These are phyloP conservation scores for Rhinocladiella similis DNA, from an alignment of 2,329 filamentous ascomycete species.

Conservation along the genomic window DNA sequence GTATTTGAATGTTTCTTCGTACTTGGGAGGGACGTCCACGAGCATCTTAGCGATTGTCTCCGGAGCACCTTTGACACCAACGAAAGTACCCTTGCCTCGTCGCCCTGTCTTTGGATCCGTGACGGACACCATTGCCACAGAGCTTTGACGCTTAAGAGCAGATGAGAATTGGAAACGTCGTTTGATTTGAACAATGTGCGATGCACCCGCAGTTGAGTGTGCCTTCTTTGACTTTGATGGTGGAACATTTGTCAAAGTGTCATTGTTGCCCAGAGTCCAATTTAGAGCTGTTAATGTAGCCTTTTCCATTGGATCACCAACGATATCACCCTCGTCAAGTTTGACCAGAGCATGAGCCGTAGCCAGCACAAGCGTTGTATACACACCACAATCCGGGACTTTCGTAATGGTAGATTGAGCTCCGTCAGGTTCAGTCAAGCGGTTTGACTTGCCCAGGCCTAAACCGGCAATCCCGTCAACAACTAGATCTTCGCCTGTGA, in stretches of 20 bases:
- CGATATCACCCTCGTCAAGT: conserved; percentile 93
- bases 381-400: conserved; percentile 68
- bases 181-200: conserved; percentile 87
- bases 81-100: conserved; percentile 82
- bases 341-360: conserved; percentile 95
- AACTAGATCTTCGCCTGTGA: conserved; percentile 94
- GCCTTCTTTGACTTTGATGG: conserved; percentile 46
- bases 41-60: conserved; percentile 97
- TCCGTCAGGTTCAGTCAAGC: conserved; percentile 72
- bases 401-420: conserved; percentile 77
- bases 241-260: conserved; percentile 72
- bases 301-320: conserved; percentile 99
- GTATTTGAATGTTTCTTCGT: conserved; percentile 98
- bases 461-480: conserved; percentile 96
- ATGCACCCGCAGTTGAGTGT: conserved; percentile 47
- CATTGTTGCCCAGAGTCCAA: conserved; percentile 89
- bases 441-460: conserved; percentile 67
- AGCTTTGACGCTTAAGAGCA: conserved; percentile 91
- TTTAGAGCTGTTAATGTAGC: conserved; percentile 86
- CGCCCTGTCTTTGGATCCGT: conserved; percentile 71
- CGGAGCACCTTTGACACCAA: conserved; percentile 92
- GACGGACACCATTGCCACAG: conserved; percentile 78
- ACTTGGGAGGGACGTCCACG: conserved; percentile 75
- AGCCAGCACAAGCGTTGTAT: conserved; percentile 90
- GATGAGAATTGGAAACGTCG: conserved; percentile 98